Evolutionary conservation across 805 yeast genomes (phyloP).

Genomic region (Citeromyces nyonsensis): DNA sequence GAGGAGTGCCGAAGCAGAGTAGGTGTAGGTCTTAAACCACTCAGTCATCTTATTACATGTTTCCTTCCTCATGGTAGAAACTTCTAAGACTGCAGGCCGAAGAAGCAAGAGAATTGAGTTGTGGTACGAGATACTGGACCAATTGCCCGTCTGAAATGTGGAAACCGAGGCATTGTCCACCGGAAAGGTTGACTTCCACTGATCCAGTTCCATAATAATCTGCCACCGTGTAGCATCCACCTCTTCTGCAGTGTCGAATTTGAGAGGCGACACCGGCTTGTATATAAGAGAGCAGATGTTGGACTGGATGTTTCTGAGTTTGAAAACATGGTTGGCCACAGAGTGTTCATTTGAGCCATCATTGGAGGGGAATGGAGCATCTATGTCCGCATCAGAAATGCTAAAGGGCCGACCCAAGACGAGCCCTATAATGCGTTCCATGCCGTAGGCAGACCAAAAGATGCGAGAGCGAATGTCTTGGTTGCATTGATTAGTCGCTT

Average conservation of each 20-base stretch:
- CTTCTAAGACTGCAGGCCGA: slow-evolving; percentile 14
- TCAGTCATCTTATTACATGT: slow-evolving; percentile 10
- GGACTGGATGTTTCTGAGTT: slow-evolving; percentile 16
- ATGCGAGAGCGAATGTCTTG: slow-evolving; percentile 12
- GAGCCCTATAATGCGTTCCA: slow-evolving; percentile 17
- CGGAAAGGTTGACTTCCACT: slow-evolving; percentile 17
- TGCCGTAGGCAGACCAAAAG: slow-evolving; percentile 20
- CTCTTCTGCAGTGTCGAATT: slow-evolving; percentile 7
- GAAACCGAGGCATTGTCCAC: slow-evolving; percentile 10
- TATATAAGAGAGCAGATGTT: slow-evolving; percentile 17
- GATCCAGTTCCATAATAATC: slow-evolving; percentile 15
- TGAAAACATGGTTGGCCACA: slow-evolving; percentile 15
- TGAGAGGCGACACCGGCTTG: slow-evolving; percentile 9
- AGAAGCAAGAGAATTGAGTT: slow-evolving; percentile 15
- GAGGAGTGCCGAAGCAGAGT: slow-evolving; percentile 14
- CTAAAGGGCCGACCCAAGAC: slow-evolving; percentile 20
- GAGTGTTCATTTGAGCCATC: slow-evolving; percentile 3
- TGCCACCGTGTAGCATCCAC: slow-evolving; percentile 13
- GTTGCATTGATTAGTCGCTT: slow-evolving; percentile 3
- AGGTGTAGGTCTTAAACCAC: slow-evolving; percentile 17
- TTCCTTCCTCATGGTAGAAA: slow-evolving; percentile 5
- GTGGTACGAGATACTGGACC: slow-evolving; percentile 18
- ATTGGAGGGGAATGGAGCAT: slow-evolving; percentile 8
- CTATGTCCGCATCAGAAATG: slow-evolving; percentile 18
- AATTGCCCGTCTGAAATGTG: slow-evolving; percentile 14